Conservation (phyloP, 2,329 filamentous ascomycete genomes). For the Onygenales sp. region DNA sequence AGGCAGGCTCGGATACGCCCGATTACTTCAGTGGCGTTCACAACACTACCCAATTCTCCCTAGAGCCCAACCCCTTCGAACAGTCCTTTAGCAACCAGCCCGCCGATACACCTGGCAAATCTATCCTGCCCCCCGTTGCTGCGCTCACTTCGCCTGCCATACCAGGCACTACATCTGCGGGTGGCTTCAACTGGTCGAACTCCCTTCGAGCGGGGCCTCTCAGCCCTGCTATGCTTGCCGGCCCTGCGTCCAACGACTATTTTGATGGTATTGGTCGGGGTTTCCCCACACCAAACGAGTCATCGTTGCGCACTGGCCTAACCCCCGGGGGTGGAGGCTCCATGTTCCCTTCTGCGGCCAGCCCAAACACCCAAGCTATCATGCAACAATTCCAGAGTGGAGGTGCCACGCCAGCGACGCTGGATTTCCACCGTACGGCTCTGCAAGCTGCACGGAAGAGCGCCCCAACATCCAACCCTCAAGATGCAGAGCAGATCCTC, state of each 20-base stretch:
- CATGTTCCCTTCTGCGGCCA: slow-evolving; percentile 85
- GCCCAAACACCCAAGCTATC: slow-evolving; percentile 74
- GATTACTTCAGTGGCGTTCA: slow-evolving; percentile 61
- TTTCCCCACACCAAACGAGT: slow-evolving; percentile 95
- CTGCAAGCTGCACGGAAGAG: slow-evolving; percentile 64
- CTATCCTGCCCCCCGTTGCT: slow-evolving; percentile 79
- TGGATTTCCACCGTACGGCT: slow-evolving; percentile 92
- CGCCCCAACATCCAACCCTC: slow-evolving; percentile 33
- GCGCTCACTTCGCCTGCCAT: slow-evolving; percentile 84
- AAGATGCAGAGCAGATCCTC: slow-evolving; percentile 28
- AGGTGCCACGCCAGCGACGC: slow-evolving; percentile 76
- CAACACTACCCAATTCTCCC: slow-evolving; percentile 40
- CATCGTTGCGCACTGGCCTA: slow-evolving; percentile 77
- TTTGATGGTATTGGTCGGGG: slow-evolving; percentile 78
- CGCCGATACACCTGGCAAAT: slow-evolving; percentile 71
- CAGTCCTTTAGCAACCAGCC: slow-evolving; percentile 70
- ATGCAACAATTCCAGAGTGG: slow-evolving; percentile 71
- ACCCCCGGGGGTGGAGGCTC: slow-evolving; percentile 92
- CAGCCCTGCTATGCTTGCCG: slow-evolving; percentile 94
- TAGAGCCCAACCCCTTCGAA: slow-evolving; percentile 93
- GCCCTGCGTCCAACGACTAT: slow-evolving; percentile 69
- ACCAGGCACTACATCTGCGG: slow-evolving; percentile 62
- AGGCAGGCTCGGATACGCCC: slow-evolving; percentile 44
- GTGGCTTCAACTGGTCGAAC: slow-evolving; percentile 68
- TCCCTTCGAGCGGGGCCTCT: slow-evolving; percentile 85